phyloP scores from a whole-genome alignment of 306 rosid species.

The Prunus mongolica region DNA sequence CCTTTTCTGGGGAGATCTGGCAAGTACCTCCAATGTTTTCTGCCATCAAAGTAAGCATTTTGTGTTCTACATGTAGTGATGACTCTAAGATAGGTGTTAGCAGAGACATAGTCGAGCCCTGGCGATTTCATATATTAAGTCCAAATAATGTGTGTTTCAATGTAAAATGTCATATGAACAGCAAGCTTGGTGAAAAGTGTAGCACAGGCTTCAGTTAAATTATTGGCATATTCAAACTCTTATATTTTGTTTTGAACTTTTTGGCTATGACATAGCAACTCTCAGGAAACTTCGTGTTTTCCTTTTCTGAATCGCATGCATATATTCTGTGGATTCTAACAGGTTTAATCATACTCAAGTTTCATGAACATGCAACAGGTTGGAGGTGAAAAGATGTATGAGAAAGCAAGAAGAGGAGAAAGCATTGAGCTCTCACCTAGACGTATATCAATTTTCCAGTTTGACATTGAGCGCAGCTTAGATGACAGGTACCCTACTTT shows the following conservation, averaged over 20 bases:
- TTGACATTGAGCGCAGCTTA: constrained; percentile 89
- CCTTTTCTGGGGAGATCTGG: constrained; percentile 95
- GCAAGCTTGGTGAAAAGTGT: not conserved
- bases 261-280: not conserved
- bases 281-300: not conserved
- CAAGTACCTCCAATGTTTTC: constrained; percentile 99
- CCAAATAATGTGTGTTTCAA: not conserved
- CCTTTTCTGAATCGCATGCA: not conserved
- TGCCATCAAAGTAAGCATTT: constrained; percentile 80
- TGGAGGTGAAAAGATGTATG: constrained; percentile 96
- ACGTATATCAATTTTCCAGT: constrained; percentile 81
- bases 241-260: not conserved
- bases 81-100: not conserved
- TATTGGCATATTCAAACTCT: not conserved
- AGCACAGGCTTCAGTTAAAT: not conserved
- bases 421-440: constrained; percentile 91
- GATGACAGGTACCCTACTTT: constrained; percentile 58
- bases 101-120: not conserved
- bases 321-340: not conserved
- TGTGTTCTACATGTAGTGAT: not conserved
- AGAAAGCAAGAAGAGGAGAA: constrained; percentile 97
- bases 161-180: not conserved
- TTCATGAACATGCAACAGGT: constrained; percentile 44
- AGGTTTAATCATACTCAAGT: not conserved
- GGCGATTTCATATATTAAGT: not conserved